Percentiles rank a stretch among this genome's conserved stretches.
Conservation (phyloP, 2,329 filamentous ascomycete genomes). For the Aspergillus sp. region DNA sequence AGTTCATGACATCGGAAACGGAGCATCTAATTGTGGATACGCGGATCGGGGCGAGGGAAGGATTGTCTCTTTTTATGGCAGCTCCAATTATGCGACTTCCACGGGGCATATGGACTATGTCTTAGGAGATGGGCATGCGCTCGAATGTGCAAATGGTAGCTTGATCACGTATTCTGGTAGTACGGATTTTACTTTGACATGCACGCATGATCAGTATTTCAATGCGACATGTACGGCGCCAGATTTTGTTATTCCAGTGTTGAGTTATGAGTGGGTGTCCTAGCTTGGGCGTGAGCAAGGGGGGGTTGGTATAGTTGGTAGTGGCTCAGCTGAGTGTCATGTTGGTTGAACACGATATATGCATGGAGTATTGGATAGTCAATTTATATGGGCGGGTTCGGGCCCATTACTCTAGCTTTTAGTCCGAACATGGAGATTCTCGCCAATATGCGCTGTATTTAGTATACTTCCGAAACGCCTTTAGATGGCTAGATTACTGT, state of each 20-base stretch:
- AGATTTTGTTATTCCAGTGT: slow-evolving; percentile 28
- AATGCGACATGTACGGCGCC: slow-evolving; percentile 32
- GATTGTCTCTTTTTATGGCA: slow-evolving; percentile 32
- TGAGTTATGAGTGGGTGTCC: slow-evolving; percentile 28
- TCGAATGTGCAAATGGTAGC: slow-evolving; percentile 30
- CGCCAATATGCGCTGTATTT: no score
- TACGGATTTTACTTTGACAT: slow-evolving; percentile 26
- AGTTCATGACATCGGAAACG: slow-evolving; percentile 31
- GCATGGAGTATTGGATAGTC: no score
- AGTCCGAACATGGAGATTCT: no score
- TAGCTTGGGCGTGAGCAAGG: background rate
- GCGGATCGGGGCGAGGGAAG: slow-evolving; percentile 26
- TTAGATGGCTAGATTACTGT: no score
- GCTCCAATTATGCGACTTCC: slow-evolving; percentile 22
- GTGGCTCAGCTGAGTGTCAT: no score
- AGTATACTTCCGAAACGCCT: no score
- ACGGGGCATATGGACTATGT: slow-evolving; percentile 27
- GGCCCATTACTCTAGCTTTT: no score
- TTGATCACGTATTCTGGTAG: slow-evolving; percentile 29
- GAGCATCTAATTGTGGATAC: slow-evolving; percentile 32
- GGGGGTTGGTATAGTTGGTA: background rate
- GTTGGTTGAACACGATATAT: no score
- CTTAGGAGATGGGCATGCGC: slow-evolving; percentile 27
- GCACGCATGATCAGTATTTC: slow-evolving; percentile 28
- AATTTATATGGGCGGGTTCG: background rate